Conservation (phyloP, 2,329 filamentous ascomycete species). For the Alternaria triticina region DNA sequence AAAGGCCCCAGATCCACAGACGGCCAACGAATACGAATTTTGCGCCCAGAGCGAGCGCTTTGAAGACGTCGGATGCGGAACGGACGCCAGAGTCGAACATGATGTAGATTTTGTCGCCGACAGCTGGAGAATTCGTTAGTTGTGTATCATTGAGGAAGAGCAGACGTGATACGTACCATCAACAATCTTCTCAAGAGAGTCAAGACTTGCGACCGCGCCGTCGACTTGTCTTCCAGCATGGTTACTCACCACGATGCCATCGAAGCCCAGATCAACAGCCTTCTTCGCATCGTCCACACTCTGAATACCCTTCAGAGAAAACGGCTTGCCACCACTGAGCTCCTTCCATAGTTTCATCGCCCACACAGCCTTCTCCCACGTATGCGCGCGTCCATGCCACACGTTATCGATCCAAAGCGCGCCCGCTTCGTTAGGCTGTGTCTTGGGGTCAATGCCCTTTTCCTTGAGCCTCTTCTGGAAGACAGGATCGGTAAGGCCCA, state of each 20-base stretch:
- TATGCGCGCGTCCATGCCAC: slow-evolving; percentile 68
- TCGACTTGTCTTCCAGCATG: slow-evolving; percentile 73
- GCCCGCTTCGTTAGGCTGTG: slow-evolving; percentile 60
- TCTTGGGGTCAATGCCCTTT: slow-evolving; percentile 60
- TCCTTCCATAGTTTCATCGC: slow-evolving; percentile 64
- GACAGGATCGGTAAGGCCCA: slow-evolving; percentile 65
- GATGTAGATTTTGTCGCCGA: slow-evolving; percentile 59
- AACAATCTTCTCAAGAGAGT: slow-evolving; percentile 66
- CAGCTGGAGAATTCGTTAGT: slow-evolving; percentile 39
- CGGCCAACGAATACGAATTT: slow-evolving; percentile 68
- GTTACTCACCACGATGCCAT: slow-evolving; percentile 74
- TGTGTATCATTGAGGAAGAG: neutral
- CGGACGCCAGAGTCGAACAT: slow-evolving; percentile 68
- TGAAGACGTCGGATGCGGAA: slow-evolving; percentile 64
- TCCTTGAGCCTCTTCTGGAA: slow-evolving; percentile 62
- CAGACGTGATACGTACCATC: slow-evolving; percentile 46
- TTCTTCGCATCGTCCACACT: slow-evolving; percentile 67
- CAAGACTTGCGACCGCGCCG: slow-evolving; percentile 64
- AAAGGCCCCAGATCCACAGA: slow-evolving; percentile 66
- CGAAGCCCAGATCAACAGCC: slow-evolving; percentile 65
- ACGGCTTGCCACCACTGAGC: slow-evolving; percentile 63
- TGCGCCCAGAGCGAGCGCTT: slow-evolving; percentile 66
- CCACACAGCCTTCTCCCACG: slow-evolving; percentile 73
- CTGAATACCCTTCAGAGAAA: slow-evolving; percentile 74
- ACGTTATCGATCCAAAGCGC: slow-evolving; percentile 70